phyloP scores from a whole-genome alignment of 1,284 basidiomycete genomes.

The Sphagnurus paluster region DNA sequence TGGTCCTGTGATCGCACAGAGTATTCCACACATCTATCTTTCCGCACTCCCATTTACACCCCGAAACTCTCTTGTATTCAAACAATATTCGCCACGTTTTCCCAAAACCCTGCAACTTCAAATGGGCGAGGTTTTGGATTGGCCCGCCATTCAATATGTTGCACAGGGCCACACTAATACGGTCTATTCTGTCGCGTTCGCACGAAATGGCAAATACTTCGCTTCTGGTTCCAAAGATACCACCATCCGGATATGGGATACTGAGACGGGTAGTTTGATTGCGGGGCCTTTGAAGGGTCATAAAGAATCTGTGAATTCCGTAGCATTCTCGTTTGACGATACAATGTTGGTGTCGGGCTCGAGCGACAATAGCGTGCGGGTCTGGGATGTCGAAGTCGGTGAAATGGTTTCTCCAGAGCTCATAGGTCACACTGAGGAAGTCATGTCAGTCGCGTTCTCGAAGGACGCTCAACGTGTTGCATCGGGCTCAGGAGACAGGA shows the following conservation, averaged over 20 bases:
- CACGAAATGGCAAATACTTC: conserved; percentile 17
- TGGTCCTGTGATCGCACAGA: conserved; percentile 27
- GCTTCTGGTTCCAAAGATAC: conserved; percentile 20
- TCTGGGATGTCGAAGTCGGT: conserved; percentile 14
- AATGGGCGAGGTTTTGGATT: conserved; percentile 14
- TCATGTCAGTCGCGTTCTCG: conserved; percentile 21
- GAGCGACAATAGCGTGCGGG: conserved; percentile 4
- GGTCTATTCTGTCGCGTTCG: conserved; percentile 19
- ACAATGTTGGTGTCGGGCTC: conserved; percentile 9
- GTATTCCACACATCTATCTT: conserved; percentile 39
- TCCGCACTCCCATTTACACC: conserved; percentile 37
- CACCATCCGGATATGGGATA: conserved; percentile 12
- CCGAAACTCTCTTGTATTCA: conserved; percentile 18
- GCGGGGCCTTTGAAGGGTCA: conserved; percentile 10
- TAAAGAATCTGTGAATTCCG: conserved; percentile 7
- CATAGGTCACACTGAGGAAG: conserved; percentile 4
- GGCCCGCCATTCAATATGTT: conserved; percentile 23
- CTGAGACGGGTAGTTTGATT: conserved; percentile 4
- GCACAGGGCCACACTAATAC: conserved; percentile 22
- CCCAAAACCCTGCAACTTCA: conserved; percentile 10
- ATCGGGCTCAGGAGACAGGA: conserved; percentile 25
- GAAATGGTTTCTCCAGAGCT: not conserved
- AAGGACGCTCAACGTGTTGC: conserved; percentile 11
- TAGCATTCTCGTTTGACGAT: conserved; percentile 11
- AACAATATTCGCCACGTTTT: conserved; percentile 22